phyloP scores from a whole-genome alignment of 306 rosid species.

The Leucaena leucocephala region DNA sequence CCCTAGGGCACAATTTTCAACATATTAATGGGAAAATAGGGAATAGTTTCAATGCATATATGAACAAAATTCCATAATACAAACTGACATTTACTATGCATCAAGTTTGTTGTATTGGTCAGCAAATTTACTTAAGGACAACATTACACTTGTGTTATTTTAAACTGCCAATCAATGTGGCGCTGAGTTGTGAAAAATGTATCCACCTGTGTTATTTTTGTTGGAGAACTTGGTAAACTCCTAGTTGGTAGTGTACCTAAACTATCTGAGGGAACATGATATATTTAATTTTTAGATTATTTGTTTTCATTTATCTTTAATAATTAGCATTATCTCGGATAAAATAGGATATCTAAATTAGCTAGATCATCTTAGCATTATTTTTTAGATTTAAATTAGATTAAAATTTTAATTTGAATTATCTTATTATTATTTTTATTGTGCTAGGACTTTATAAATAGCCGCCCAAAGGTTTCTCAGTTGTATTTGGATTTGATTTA shows the following conservation, averaged over 20 bases:
- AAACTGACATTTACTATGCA: neutral
- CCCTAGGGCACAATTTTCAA: too few relatives aligned
- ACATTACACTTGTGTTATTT: neutral
- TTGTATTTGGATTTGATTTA: too few relatives aligned
- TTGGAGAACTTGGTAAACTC: neutral
- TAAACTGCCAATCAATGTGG: neutral
- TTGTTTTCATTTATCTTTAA: too few relatives aligned
- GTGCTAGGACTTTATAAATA: too few relatives aligned
- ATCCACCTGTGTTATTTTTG: neutral
- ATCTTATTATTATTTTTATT: too few relatives aligned
- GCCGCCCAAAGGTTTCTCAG: too few relatives aligned
- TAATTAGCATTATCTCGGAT: too few relatives aligned
- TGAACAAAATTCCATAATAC: neutral
- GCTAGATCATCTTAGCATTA: too few relatives aligned
- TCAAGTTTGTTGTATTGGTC: neutral
- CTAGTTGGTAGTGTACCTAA: neutral
- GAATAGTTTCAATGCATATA: neutral
- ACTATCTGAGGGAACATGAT: neutral
- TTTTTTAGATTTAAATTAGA: too few relatives aligned
- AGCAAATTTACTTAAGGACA: neutral
- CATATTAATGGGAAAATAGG: neutral
- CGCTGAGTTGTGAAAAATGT: neutral
- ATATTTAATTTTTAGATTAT: too few relatives aligned
- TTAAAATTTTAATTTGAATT: too few relatives aligned
- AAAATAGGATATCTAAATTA: too few relatives aligned